phyloP scores from a whole-genome alignment of 768 basidiomycete species.

The Suillus occidentalis region DNA sequence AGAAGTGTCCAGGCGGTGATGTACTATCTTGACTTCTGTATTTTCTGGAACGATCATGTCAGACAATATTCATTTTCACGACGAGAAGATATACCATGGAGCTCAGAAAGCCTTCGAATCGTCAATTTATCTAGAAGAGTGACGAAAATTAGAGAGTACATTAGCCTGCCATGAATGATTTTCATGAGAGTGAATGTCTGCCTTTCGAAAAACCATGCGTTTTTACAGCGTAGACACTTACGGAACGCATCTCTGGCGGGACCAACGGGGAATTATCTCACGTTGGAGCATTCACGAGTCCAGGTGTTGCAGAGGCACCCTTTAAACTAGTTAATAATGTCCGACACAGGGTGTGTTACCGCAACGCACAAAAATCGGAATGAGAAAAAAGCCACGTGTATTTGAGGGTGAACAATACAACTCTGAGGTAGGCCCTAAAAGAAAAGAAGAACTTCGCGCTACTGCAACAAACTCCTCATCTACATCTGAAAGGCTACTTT shows the following conservation, averaged over 20 bases:
- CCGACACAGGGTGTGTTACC: not conserved
- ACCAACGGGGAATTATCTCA: not conserved
- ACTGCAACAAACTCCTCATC: not conserved
- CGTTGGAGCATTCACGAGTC: too few species aligned
- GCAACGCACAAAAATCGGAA: not conserved
- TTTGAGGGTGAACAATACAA: not conserved
- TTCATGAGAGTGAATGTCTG: not conserved
- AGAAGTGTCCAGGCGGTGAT: not conserved
- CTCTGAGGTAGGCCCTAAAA: not conserved
- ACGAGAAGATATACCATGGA: not conserved
- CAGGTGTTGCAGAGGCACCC: not conserved
- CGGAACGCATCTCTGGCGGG: too few species aligned
- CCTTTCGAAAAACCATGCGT: not conserved
- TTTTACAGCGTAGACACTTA: too few species aligned
- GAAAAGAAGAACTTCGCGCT: not conserved
- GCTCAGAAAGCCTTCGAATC: not conserved
- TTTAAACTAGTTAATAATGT: not conserved
- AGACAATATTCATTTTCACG: not conserved
- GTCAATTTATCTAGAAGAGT: not conserved
- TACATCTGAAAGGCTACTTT: too few species aligned
- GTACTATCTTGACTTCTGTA: not conserved
- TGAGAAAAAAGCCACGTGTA: not conserved
- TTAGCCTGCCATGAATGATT: not conserved
- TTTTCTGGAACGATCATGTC: not conserved
- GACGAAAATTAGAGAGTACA: not conserved